phyloP scores from a whole-genome alignment of 768 basidiomycete species.

The Trametes punicea region DNA sequence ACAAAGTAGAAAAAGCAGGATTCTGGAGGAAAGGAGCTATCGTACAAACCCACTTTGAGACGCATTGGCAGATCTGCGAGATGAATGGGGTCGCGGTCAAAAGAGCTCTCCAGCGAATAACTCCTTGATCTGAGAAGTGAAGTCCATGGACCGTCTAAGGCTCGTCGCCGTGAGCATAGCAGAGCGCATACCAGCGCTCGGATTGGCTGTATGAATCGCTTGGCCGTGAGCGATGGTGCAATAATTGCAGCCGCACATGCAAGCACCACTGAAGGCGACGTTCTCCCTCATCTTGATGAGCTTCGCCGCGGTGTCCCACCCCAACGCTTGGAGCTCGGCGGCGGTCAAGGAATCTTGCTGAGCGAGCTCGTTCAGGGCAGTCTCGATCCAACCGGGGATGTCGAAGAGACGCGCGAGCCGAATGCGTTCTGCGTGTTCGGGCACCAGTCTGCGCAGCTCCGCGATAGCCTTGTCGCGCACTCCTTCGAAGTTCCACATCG shows the following conservation, averaged over 20 bases:
- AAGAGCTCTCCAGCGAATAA: slow-evolving; percentile 10
- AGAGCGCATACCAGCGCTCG: not conserved
- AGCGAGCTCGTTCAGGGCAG: slow-evolving; percentile 12
- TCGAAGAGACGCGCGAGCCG: slow-evolving; percentile 1
- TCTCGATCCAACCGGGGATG: slow-evolving; percentile 15
- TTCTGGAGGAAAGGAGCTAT: not conserved
- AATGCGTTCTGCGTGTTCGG: slow-evolving; percentile 7
- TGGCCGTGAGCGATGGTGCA: slow-evolving; percentile 1
- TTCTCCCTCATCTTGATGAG: slow-evolving; percentile 9
- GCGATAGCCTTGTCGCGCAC: slow-evolving; percentile 12
- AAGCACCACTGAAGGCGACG: not conserved
- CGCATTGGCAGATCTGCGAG: no score
- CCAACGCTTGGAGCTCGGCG: slow-evolving; percentile 8
- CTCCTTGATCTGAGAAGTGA: slow-evolving; percentile 7
- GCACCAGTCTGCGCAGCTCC: slow-evolving; percentile 1
- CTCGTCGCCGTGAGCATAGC: not conserved
- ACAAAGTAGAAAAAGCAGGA: no score
- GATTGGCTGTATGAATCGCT: not conserved
- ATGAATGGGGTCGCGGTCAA: no score
- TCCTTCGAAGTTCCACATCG: slow-evolving; percentile 16
- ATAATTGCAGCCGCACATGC: slow-evolving; percentile 14
- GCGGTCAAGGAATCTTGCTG: slow-evolving; percentile 6
- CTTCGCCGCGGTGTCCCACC: slow-evolving; percentile 7
- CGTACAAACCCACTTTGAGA: not conserved
- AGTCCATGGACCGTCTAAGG: slow-evolving; percentile 1